These are phyloP conservation scores for button mushroom (Agaricus bisporus) DNA, from an alignment of 768 basidiomycete species.

Conservation along the genomic window DNA sequence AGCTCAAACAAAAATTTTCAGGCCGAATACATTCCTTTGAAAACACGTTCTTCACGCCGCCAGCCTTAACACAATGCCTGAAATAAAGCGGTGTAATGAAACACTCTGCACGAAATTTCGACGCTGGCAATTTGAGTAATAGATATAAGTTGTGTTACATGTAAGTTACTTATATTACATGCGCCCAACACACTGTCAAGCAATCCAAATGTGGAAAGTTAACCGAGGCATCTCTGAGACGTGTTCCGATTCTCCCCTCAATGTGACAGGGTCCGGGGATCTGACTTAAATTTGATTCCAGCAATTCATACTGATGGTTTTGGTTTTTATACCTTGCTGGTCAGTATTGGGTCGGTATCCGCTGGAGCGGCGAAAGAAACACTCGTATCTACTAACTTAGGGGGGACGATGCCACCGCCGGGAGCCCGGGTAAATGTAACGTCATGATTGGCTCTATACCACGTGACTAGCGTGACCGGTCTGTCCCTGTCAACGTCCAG, in stretches of 20 bases:
- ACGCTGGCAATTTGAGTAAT: slow-evolving; percentile 6
- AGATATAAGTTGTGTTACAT: background rate
- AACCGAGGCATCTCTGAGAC: background rate
- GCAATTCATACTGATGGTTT: too few species aligned
- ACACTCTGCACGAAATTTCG: background rate
- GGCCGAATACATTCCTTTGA: too few species aligned
- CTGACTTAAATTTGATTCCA: background rate
- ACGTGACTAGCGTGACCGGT: background rate
- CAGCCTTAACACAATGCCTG: background rate
- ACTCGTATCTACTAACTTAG: too few species aligned
- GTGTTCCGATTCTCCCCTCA: too few species aligned
- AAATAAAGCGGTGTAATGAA: background rate
- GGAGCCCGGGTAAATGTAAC: too few species aligned
- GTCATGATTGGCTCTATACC: background rate
- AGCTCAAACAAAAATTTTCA: too few species aligned
- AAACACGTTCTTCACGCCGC: slow-evolving; percentile 1
- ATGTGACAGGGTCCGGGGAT: background rate
- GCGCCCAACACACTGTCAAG: slow-evolving; percentile 4
- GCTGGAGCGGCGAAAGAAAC: too few species aligned
- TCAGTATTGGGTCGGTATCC: too few species aligned
- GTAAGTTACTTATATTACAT: slow-evolving; percentile 6
- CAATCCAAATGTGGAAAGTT: slow-evolving; percentile 1
- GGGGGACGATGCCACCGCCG: too few species aligned
- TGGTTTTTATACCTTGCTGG: too few species aligned
- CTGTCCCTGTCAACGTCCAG: slow-evolving; percentile 2